Evolutionary conservation across 345 rosid species (phyloP), one percentile per base, ranked within the genome.

Genomic region (Orychophragmus violaceus): DNA sequence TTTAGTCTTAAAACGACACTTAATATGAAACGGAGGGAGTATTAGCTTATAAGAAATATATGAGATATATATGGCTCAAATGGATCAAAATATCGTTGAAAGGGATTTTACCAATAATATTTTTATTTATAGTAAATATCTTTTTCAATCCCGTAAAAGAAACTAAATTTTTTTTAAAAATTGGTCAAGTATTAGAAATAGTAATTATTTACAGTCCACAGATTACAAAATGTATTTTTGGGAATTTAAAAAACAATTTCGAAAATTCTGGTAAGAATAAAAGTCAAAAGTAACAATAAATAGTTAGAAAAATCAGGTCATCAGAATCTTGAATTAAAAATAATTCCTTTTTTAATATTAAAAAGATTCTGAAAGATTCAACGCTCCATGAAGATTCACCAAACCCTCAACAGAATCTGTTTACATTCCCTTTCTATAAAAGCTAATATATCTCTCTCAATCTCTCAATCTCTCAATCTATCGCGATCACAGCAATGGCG

Each of bases 401-500:
- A n/a, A n/a, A n/a, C n/a, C 3, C 2, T 41, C 6, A 41, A 66
- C 61, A 18, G 77, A 73, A 66, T 66, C 62, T 50, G 72, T 63
- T 56, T 5, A 66, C 57, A 33, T 59, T 65, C 62, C 12, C 5
- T 36, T 25, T 25, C 37, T 72, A 66, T 58, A 73, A 72, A 41
- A 19, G 2, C 64, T 44, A 3, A 14, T 19, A n/a, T 24, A 42
- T 55, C 55, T 63, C 35, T 14, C 46, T n/a, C 41, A n/a, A n/a
- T 3, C 41, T 12, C 17, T 37, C 16, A 12, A 4, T 2, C 4
- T 10, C 36, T 27, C 29, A 28, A 19, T n/a, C n/a, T n/a, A n/a
- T n/a, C n/a, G n/a, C n/a, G n/a, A n/a, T 5, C 39, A 41, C 48
- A 33, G 35, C 45, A 62, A 72, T 72, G 76, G 65, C 69, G 61